phyloP scores from a whole-genome alignment of 2,329 filamentous ascomycete genomes.

The Trichoderma endophyticum region DNA sequence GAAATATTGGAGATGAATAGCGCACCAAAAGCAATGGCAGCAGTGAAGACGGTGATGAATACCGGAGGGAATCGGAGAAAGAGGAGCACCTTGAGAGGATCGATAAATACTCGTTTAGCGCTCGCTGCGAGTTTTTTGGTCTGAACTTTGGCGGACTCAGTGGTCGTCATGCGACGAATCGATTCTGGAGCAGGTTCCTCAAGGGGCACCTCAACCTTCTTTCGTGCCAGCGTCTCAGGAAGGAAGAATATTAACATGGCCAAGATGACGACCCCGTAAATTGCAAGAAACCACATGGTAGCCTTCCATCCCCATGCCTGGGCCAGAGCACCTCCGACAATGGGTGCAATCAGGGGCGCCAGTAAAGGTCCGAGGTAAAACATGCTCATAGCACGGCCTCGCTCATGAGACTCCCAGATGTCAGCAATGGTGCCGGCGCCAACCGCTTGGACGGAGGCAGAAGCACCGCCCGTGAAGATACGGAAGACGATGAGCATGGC shows the following conservation, averaged over 20 bases:
- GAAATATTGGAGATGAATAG: slow-evolving; percentile 78
- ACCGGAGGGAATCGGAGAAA: slow-evolving; percentile 75
- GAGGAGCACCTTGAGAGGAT: slow-evolving; percentile 67
- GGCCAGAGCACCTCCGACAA: slow-evolving; percentile 71
- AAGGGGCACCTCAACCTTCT: slow-evolving; percentile 23
- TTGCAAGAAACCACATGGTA: slow-evolving; percentile 73
- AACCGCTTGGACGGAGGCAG: slow-evolving; percentile 77
- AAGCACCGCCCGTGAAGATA: slow-evolving; percentile 69
- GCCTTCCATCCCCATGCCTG: slow-evolving; percentile 69
- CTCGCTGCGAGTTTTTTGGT: slow-evolving; percentile 52
- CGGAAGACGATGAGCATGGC: slow-evolving; percentile 76
- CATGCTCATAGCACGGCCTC: slow-evolving; percentile 75
- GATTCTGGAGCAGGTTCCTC: slow-evolving; percentile 12
- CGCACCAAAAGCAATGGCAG: slow-evolving; percentile 69
- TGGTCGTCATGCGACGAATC: slow-evolving; percentile 53
- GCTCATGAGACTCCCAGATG: slow-evolving; percentile 69
- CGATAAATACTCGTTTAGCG: slow-evolving; percentile 62
- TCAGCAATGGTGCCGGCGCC: slow-evolving; percentile 82
- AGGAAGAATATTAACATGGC: slow-evolving; percentile 58
- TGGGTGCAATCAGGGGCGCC: slow-evolving; percentile 71
- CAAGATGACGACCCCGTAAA: slow-evolving; percentile 61
- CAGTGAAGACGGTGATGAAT: slow-evolving; percentile 68
- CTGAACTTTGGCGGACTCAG: slow-evolving; percentile 57
- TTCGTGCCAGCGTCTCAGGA: slow-evolving; percentile 60
- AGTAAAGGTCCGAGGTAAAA: slow-evolving; percentile 78